Evolutionary conservation across 179 eudicot genomes (phyloP), one percentile per base, ranked within the genome.

Genomic region (Drosera spatulata): DNA sequence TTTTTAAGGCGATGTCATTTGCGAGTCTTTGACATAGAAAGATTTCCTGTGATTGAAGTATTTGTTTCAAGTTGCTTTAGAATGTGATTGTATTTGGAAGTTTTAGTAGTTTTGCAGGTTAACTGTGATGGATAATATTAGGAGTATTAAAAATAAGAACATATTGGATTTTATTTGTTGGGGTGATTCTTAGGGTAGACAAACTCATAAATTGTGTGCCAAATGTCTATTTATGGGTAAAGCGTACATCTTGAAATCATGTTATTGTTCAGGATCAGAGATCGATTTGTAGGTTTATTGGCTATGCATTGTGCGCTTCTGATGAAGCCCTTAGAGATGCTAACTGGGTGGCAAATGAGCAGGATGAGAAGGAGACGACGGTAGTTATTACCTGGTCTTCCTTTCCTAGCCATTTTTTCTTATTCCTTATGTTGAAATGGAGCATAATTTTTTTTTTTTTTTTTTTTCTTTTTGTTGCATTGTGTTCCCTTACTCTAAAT

Each of bases 311-410:
- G 57, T 93, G 99, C 75, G 95, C 99, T 11, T 77, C 95, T 58
- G 86, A 90, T 75, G 97, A 93, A 77, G 99, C 99, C 58, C 90
- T 93, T 47, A 83, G 58, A 72, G 99, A 93, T 83, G 97, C 99
- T 40, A 80, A 83, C 62, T 93, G 96, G 96, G 44, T 70, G 62
- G 85, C 93, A 56, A 64, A 72, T 10, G 73, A 80, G 60, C 89
- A 71, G 73, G 83, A 71, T 3, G 78, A 81, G 63, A 90, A 85
- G 76, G 97, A 93, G 72, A 78, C 69, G 64, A 93, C 94, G 68
- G 99, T 93, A 85, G 33, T 22, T 22, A 22, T 22, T 22, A 22
- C 33, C 33, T 22, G 33, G 33, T 22, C 33, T 22, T 22, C 1
- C 33, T 1, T 22, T 22, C 0, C 33, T 1, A 0, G 1, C 1